Conservation (phyloP, 1,139 yeast species). For the Diutina mesorugosa region DNA sequence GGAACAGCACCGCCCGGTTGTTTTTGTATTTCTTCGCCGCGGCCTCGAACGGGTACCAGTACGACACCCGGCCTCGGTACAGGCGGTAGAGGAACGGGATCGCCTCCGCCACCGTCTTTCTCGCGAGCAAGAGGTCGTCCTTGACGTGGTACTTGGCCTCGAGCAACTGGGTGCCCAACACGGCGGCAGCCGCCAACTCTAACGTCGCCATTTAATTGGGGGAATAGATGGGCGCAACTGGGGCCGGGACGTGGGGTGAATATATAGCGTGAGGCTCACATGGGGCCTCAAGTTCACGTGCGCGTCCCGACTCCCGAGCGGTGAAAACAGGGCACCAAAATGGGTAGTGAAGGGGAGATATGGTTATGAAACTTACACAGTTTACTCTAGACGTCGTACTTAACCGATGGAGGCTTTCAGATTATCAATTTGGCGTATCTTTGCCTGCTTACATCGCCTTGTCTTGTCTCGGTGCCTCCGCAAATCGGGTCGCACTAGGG, state of each 20-base stretch:
- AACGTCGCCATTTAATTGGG: conserved; percentile 16
- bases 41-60: conserved; percentile 54
- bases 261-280: neutral
- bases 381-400: too few relatives aligned
- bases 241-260: neutral
- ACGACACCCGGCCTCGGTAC: conserved; percentile 38
- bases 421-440: too few relatives aligned
- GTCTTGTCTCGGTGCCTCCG: neutral
- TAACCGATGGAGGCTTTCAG: too few relatives aligned
- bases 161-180: conserved; percentile 30
- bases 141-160: conserved; percentile 39
- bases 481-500: neutral
- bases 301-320: too few relatives aligned
- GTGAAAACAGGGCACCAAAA: too few relatives aligned
- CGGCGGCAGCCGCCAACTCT: conserved; percentile 32
- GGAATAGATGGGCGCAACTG: neutral
- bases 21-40: conserved; percentile 38
- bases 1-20: conserved; percentile 45
- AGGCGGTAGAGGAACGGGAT: conserved; percentile 32
- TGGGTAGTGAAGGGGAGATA: too few relatives aligned
- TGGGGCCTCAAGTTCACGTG: neutral
- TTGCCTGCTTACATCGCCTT: too few relatives aligned
- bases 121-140: conserved; percentile 40
- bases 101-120: conserved; percentile 19
- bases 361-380: too few relatives aligned